Evolutionary conservation across 2,329 filamentous ascomycete species (phyloP).

Genomic region (Cadophora malorum): DNA sequence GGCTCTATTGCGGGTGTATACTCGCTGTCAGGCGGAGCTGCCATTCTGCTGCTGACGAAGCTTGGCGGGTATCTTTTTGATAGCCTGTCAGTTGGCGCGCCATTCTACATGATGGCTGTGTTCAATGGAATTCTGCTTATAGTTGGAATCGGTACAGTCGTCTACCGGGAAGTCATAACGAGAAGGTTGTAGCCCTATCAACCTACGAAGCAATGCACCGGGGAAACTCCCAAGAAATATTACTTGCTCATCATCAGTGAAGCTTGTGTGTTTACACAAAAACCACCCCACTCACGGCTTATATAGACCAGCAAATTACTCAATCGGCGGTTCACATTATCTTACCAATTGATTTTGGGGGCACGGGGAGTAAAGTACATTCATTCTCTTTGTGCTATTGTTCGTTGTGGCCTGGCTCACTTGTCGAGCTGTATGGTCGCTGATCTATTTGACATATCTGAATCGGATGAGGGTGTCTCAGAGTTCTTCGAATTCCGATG

Average conservation of each 20-base stretch:
- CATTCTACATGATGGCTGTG: conserved; percentile 91
- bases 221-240: too few species aligned
- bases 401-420: background rate
- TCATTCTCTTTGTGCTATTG: background rate
- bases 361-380: background rate
- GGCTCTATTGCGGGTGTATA: conserved; percentile 96
- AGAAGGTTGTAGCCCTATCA: conserved; percentile 15
- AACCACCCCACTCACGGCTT: background rate
- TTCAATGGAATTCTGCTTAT: conserved; percentile 81
- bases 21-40: conserved; percentile 86
- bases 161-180: conserved; percentile 40
- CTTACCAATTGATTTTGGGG: too few species aligned
- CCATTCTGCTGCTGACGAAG: conserved; percentile 91
- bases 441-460: background rate
- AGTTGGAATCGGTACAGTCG: conserved; percentile 45
- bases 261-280: background rate
- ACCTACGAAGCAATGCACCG: background rate
- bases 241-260: too few species aligned
- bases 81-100: conserved; percentile 71
- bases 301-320: background rate
- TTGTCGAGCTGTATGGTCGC: background rate
- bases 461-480: background rate
- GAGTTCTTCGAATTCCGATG: background rate
- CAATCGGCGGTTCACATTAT: background rate
- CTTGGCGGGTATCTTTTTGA: conserved; percentile 89